These are phyloP conservation scores for Penicillium sp. DNA, from an alignment of 2,329 filamentous ascomycete genomes.

Conservation along the genomic window DNA sequence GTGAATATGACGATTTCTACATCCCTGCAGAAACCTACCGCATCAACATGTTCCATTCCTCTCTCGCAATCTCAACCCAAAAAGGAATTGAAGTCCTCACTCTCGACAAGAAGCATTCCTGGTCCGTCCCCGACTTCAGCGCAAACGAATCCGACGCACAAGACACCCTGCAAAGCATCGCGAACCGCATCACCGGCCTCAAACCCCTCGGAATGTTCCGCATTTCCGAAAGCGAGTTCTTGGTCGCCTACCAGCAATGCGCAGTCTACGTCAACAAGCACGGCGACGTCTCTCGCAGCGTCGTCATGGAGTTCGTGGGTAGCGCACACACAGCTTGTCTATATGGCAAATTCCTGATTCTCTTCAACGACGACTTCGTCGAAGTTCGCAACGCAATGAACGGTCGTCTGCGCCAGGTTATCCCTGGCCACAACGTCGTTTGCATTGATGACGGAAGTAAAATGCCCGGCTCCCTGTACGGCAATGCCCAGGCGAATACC, in stretches of 20 bases:
- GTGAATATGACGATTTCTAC: conserved; percentile 98
- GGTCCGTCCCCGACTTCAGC: conserved; percentile 82
- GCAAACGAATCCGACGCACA: conserved; percentile 56
- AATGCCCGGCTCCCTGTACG: conserved; percentile 41
- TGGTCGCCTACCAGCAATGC: conserved; percentile 92
- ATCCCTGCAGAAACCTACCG: conserved; percentile 93
- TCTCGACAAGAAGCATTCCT: conserved; percentile 93
- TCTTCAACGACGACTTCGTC: conserved; percentile 96
- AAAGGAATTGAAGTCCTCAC: conserved; percentile 96
- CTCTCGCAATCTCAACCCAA: conserved; percentile 85
- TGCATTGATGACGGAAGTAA: conserved; percentile 78
- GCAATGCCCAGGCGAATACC: conserved; percentile 32
- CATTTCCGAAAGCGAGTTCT: conserved; percentile 86
- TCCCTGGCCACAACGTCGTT: conserved; percentile 84
- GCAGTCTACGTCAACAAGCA: conserved; percentile 98
- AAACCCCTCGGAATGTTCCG: conserved; percentile 95
- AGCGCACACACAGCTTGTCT: conserved; percentile 84
- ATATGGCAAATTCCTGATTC: conserved; percentile 85
- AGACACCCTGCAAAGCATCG: conserved; percentile 76
- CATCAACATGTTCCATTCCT: conserved; percentile 94
- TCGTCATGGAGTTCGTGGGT: conserved; percentile 99
- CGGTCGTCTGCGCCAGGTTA: conserved; percentile 88
- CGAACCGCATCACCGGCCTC: conserved; percentile 77
- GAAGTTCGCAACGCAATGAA: conserved; percentile 97
- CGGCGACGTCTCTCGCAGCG: conserved; percentile 87